Evolutionary conservation across 805 yeast species (phyloP), one percentile per base, ranked within the genome.

Genomic region (Ogataea pilisensis): DNA sequence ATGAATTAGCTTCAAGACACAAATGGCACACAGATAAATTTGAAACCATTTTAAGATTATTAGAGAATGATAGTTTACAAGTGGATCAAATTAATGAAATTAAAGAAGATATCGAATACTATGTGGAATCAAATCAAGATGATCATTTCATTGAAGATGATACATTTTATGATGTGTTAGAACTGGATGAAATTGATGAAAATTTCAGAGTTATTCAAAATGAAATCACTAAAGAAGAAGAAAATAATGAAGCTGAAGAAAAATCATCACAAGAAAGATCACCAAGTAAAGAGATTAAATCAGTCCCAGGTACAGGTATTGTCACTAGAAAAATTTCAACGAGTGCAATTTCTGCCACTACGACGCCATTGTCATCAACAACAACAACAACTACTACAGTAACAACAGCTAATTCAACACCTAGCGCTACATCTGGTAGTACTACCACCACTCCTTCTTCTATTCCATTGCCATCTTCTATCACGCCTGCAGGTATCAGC

Each of bases 91-190:
- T 91, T 8, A 82, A 82, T 52, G 82, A 73, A 18, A 77, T 88
- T 42, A 81, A 82, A 58, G 98, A 91, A 39, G 98, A 91, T 61
- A 85, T 91, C 60, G 85, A 78, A 51, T 91, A 93, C 66, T 90
- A 87, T 61, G 93, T 93, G 24, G 98, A 93, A 52, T 85, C 88
- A 48, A 91, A 91, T 58, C 93, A 85, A 62, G 96, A 89, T 41
- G 90, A 81, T 4, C 96, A 90, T 55, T 91, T 89, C 61, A 83
- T 90, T 26, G 97, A 89, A 57, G 95, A 91, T 62, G 96, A 90
- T 53, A 89, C 87, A 12, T 77, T 91, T 45, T 93, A 91, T 63
- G 97, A 93, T 51, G 87, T 81, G 44, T 73, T 93, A 52, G 89
- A 82, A 33, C 74, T 89, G 33, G 80, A 73, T 44, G 82, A 79